These are phyloP conservation scores for Aegilops tauschii DNA, from an alignment of 176 grass and related monocot species.

Conservation along the genomic window DNA sequence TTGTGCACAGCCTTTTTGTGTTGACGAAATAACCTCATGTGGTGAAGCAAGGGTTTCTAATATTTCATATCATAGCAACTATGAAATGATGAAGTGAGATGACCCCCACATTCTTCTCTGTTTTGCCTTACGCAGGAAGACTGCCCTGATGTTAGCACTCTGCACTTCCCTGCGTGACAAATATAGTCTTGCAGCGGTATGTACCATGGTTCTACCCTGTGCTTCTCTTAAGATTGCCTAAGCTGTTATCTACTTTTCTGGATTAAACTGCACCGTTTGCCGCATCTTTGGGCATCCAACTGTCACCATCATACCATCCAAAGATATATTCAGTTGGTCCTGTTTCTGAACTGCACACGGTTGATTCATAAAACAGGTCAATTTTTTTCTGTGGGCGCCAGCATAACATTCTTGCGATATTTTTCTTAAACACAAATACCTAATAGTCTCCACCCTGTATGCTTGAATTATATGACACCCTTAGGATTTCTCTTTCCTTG, in stretches of 20 bases:
- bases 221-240: neutral
- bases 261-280: neutral
- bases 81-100: neutral
- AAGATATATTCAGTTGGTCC: neutral
- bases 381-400: no score
- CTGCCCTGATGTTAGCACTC: conserved; percentile 87
- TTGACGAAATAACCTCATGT: no score
- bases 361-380: neutral
- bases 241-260: neutral
- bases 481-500: neutral
- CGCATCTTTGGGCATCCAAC: neutral
- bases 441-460: neutral
- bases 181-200: conserved; percentile 96
- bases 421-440: neutral
- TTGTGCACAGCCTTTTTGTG: neutral
- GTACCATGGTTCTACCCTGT: conserved; percentile 13
- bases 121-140: conserved; percentile 66
- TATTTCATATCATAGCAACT: neutral
- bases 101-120: neutral
- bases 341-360: neutral
- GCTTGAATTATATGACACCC: neutral
- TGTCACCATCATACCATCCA: neutral
- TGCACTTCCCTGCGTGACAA: conserved; percentile 77
- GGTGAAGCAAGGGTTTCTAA: neutral
- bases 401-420: neutral